Evolutionary conservation across 139 green algal species (phyloP).

Genomic region (Micractinium sp.): DNA sequence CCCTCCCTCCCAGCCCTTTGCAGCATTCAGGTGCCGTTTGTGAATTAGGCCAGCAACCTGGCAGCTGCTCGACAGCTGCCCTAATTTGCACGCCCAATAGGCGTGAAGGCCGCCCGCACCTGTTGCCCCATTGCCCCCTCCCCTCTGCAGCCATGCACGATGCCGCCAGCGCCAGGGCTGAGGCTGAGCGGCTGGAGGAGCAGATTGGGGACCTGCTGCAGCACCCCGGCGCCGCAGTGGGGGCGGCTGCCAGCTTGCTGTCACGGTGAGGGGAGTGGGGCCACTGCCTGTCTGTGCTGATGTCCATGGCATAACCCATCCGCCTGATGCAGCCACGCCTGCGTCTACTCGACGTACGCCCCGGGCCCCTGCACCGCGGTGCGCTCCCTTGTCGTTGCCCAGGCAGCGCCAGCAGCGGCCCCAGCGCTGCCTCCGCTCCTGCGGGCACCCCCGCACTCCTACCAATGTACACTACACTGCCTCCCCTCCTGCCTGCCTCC

Average conservation of each 20-base stretch:
- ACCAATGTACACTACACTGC: neutral
- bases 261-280: neutral
- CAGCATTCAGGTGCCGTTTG: no score
- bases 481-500: neutral
- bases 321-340: no score
- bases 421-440: neutral
- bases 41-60: no score
- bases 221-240: neutral
- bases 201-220: neutral
- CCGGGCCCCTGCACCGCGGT: no score
- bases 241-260: neutral
- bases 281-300: neutral
- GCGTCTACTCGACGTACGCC: no score
- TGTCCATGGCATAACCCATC: no score
- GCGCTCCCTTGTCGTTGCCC: no score
- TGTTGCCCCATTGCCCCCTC: neutral
- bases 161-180: neutral
- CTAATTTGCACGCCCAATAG: neutral
- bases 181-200: neutral
- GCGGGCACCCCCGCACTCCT: no score
- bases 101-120: no score
- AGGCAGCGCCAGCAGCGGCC: no score
- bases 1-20: neutral
- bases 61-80: neutral
- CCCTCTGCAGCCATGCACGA: constrained; percentile 29